Conservation (phyloP, 805 yeast genomes). For the Clavispora fructus region DNA sequence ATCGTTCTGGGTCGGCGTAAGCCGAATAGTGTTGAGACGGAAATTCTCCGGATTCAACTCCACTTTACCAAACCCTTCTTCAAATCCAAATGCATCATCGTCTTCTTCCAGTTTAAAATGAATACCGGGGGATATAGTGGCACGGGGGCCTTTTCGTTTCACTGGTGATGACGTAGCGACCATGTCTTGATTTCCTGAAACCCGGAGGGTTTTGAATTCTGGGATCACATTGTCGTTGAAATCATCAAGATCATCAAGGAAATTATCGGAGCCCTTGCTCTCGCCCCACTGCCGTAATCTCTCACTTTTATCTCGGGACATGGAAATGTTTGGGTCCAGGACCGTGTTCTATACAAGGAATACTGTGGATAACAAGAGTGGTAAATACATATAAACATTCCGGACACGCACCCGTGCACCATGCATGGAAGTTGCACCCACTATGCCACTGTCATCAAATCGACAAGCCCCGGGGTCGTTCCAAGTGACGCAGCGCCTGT, state of each 20-base stretch:
- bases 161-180: background rate
- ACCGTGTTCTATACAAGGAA: constrained; percentile 1
- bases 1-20: background rate
- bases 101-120: constrained; percentile 4
- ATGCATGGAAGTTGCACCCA: background rate
- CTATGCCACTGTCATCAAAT: background rate
- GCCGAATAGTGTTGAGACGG: background rate
- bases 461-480: background rate
- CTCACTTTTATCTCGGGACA: constrained; percentile 3
- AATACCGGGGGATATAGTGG: constrained; percentile 3
- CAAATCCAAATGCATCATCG: constrained; percentile 9
- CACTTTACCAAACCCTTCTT: constrained; percentile 3
- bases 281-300: constrained; percentile 12
- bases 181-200: background rate
- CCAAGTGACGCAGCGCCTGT: constrained; percentile 38
- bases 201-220: constrained; percentile 2
- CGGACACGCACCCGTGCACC: constrained; percentile 1
- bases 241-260: constrained; percentile 5
- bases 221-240: background rate
- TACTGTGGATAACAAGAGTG: background rate
- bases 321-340: constrained; percentile 2
- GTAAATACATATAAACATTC: background rate
- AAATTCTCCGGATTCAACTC: background rate
- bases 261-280: constrained; percentile 3
- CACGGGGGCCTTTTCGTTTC: background rate